A percentile compares a stretch with the other conserved stretches of the same genome.
phyloP scores from a whole-genome alignment of 78 protist genomes.

The Pigoraptor vietnamica region DNA sequence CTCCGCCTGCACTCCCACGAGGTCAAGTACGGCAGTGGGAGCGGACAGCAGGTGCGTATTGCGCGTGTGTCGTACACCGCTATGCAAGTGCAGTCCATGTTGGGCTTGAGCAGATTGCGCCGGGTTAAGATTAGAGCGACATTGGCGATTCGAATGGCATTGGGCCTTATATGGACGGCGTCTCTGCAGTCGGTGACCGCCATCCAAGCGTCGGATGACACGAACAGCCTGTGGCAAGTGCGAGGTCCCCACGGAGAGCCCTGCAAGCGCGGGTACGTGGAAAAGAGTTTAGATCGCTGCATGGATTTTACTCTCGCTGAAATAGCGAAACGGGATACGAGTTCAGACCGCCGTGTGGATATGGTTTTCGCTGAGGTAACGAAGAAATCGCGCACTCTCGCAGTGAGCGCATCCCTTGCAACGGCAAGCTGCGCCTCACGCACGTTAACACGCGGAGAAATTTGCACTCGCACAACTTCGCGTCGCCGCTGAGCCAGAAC shows the following conservation, averaged over 20 bases:
- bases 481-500: conserved; percentile 27
- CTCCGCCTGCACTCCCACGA: conserved; percentile 53
- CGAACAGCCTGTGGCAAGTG: conserved; percentile 26
- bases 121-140: background rate
- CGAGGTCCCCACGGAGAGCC: background rate
- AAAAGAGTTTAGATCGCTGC: background rate
- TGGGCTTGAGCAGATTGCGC: background rate
- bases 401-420: background rate
- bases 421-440: background rate
- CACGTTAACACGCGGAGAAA: conserved; percentile 7
- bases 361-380: no score
- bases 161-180: background rate
- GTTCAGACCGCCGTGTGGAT: background rate
- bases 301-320: no score
- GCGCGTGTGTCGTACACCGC: background rate
- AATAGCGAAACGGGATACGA: background rate
- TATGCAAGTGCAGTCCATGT: background rate
- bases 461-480: conserved; percentile 28
- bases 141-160: background rate
- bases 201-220: background rate
- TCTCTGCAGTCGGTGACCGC: conserved; percentile 21
- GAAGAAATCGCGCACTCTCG: background rate
- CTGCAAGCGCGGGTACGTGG: conserved; percentile 11
- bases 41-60: conserved; percentile 34
- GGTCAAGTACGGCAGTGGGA: conserved; percentile 49